Evolutionary conservation across 768 basidiomycete species (phyloP).

Genomic region (Hygrocybe coccinea): DNA sequence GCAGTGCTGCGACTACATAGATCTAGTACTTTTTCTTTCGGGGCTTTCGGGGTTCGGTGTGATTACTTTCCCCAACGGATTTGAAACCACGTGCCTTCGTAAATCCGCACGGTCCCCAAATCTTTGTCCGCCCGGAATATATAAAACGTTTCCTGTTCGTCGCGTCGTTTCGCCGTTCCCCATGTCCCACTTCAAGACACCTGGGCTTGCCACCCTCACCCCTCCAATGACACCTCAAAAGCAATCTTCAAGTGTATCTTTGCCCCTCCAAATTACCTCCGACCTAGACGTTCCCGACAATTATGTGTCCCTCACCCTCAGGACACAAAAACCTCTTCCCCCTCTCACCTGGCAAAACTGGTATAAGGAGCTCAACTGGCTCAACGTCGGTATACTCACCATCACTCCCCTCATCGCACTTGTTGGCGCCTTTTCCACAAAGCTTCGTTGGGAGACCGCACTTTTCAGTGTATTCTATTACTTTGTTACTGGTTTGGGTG

Average conservation of each 20-base stretch:
- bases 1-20: too few relatives aligned
- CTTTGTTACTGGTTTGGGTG: slow-evolving; percentile 63
- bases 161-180: background rate
- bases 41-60: too few relatives aligned
- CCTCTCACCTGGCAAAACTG: slow-evolving; percentile 61
- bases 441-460: slow-evolving; percentile 67
- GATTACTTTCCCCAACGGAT: too few relatives aligned
- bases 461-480: slow-evolving; percentile 42
- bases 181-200: background rate
- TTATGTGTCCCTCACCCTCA: slow-evolving; percentile 73
- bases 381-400: slow-evolving; percentile 68
- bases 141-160: background rate
- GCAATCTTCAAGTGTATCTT: background rate
- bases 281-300: slow-evolving; percentile 73
- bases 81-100: too few relatives aligned
- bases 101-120: too few relatives aligned
- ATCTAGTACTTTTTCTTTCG: too few relatives aligned
- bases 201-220: background rate
- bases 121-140: too few relatives aligned
- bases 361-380: slow-evolving; percentile 65
- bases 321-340: slow-evolving; percentile 61
- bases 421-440: slow-evolving; percentile 63
- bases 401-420: slow-evolving; percentile 70
- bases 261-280: slow-evolving; percentile 1
- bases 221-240: background rate